These are phyloP conservation scores for Mortierella sp. DNA, from an alignment of 371 early-diverging fungal genomes.

Conservation along the genomic window DNA sequence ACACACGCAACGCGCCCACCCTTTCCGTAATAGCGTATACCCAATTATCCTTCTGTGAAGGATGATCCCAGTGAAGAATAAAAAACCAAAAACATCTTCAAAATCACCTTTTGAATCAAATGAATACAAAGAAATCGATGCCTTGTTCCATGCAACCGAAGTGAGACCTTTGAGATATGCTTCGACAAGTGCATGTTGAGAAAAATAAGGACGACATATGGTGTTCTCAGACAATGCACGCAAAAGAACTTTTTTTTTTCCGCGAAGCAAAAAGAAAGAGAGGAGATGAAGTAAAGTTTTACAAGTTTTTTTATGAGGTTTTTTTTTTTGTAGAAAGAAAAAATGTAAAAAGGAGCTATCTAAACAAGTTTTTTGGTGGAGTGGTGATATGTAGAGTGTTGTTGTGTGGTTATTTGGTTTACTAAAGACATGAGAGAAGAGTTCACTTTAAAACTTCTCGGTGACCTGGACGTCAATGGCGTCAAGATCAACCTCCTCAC, in stretches of 20 bases:
- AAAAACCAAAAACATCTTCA: slow-evolving; percentile 10
- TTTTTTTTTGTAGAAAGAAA: not conserved
- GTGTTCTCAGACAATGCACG: too few relatives aligned
- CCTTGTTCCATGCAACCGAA: not conserved
- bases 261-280: not conserved
- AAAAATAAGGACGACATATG: too few relatives aligned
- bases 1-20: not conserved
- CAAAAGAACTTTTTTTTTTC: too few relatives aligned
- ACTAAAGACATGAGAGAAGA: not conserved
- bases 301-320: not conserved
- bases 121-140: not conserved
- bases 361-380: not conserved
- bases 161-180: not conserved
- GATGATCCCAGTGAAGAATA: slow-evolving; percentile 12
- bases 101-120: not conserved
- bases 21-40: not conserved
- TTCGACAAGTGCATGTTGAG: too few relatives aligned
- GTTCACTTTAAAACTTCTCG: slow-evolving; percentile 43
- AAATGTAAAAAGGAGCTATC: not conserved
- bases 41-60: not conserved
- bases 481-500: slow-evolving; percentile 72
- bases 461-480: slow-evolving; percentile 54
- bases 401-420: not conserved
- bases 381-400: not conserved
- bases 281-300: not conserved